Evolutionary conservation across 164 flowering plant genomes (phyloP).

Genomic region (Chimonanthus salicifolius): DNA sequence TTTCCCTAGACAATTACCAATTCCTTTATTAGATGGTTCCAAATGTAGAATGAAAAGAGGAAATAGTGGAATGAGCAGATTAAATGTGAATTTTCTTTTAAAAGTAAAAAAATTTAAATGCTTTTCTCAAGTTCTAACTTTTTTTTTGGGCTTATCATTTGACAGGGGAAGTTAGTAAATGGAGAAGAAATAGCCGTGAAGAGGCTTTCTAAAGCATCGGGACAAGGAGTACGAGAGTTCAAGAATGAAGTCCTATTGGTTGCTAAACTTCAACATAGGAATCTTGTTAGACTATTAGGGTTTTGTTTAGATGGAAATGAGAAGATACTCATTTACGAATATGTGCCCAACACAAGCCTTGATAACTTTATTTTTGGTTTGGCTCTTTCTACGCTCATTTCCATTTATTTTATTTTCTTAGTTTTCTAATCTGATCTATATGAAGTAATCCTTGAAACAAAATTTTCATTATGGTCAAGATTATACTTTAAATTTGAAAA

Average conservation of each 20-base stretch:
- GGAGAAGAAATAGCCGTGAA: slow-evolving; percentile 37
- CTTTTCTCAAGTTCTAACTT: not conserved
- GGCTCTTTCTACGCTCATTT: not conserved
- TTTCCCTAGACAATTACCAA: too few relatives aligned
- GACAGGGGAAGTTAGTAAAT: slow-evolving; percentile 24
- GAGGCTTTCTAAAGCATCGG: slow-evolving; percentile 27
- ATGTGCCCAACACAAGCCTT: slow-evolving; percentile 68
- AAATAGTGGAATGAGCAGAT: too few relatives aligned
- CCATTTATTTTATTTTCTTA: too few relatives aligned
- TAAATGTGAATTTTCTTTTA: not conserved
- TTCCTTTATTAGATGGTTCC: too few relatives aligned
- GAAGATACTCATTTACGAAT: slow-evolving; percentile 62
- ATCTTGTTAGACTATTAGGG: slow-evolving; percentile 36
- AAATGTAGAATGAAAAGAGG: too few relatives aligned
- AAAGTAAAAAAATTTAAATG: not conserved
- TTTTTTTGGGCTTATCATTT: not conserved
- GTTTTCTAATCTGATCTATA: not conserved
- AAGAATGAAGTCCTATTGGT: slow-evolving; percentile 29
- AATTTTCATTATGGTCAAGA: not conserved
- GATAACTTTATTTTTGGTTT: slow-evolving; percentile 53
- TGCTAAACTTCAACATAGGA: slow-evolving; percentile 38
- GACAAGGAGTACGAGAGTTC: slow-evolving; percentile 30
- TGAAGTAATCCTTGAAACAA: not conserved
- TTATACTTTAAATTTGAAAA: too few relatives aligned
- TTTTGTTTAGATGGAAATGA: slow-evolving; percentile 55